Evolutionary conservation across 495 filamentous ascomycete genomes (phyloP).

Genomic region (Gamarada debralockiae): DNA sequence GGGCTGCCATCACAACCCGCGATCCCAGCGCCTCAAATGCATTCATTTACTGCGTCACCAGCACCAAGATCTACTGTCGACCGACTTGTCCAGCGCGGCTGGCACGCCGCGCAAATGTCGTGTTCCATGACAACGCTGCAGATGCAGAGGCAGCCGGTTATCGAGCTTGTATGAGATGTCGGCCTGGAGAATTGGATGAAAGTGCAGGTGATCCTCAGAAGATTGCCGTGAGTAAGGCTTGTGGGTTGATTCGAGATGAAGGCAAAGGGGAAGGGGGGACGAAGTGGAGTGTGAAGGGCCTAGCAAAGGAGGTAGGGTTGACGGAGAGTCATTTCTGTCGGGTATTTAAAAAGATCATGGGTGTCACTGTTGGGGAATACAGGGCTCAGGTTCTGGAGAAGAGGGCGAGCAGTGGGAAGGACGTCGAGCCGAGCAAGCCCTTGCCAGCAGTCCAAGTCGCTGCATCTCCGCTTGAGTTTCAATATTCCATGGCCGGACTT

Average conservation of each 20-base stretch:
- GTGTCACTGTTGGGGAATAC: conserved; percentile 59
- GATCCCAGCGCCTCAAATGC: conserved; percentile 41
- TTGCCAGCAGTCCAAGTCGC: not conserved
- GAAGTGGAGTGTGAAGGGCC: conserved; percentile 34
- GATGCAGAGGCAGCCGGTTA: conserved; percentile 55
- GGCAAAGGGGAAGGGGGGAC: conserved; percentile 29
- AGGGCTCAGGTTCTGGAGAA: not conserved
- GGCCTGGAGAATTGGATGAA: conserved; percentile 35
- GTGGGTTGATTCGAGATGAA: conserved; percentile 27
- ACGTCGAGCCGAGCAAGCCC: not conserved
- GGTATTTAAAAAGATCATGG: conserved; percentile 55
- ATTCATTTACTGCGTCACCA: conserved; percentile 61
- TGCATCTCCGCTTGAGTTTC: not conserved
- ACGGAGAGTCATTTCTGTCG: conserved; percentile 62
- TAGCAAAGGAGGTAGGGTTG: conserved; percentile 50
- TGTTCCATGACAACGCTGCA: conserved; percentile 51
- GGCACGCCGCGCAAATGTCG: conserved; percentile 57
- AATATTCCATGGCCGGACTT: not conserved
- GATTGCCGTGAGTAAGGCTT: conserved; percentile 41
- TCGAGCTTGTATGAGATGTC: conserved; percentile 62
- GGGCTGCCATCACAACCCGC: conserved; percentile 52
- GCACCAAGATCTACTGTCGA: conserved; percentile 62
- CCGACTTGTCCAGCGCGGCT: conserved; percentile 57
- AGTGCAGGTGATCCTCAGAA: conserved; percentile 37
- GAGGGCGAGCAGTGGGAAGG: not conserved